Conservation (phyloP, 2,329 filamentous ascomycete species). For the Camillea tinctor region DNA sequence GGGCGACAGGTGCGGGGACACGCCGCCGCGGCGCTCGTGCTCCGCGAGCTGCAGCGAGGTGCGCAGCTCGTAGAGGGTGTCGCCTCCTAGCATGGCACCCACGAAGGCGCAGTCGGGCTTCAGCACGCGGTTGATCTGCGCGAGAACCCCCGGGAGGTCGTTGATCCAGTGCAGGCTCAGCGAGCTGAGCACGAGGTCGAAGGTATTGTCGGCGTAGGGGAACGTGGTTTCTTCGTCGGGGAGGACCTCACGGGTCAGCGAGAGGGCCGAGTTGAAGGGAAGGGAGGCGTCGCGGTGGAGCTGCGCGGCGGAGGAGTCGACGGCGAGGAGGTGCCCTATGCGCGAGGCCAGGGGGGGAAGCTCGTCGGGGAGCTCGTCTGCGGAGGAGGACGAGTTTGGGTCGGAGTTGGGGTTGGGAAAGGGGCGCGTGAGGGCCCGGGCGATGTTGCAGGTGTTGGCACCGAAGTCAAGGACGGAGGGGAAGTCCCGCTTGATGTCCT, state of each 20-base stretch:
- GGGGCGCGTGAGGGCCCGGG: conserved; percentile 71
- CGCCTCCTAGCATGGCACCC: conserved; percentile 93
- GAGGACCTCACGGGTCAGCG: conserved; percentile 74
- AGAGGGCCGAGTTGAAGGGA: conserved; percentile 71
- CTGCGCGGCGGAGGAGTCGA: conserved; percentile 75
- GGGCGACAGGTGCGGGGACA: conserved; percentile 87
- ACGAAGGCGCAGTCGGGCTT: conserved; percentile 92
- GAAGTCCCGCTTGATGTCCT: conserved; percentile 86
- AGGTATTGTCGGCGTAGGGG: conserved; percentile 72
- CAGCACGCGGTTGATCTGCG: conserved; percentile 80
- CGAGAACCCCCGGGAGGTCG: conserved; percentile 80
- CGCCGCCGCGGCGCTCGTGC: conserved; percentile 84
- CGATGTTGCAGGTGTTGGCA: conserved; percentile 93
- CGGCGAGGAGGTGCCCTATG: conserved; percentile 73
- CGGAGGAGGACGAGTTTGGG: conserved; percentile 37
- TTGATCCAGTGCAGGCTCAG: conserved; percentile 97
- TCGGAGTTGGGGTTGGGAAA: conserved; percentile 61
- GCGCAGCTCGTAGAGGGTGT: conserved; percentile 89
- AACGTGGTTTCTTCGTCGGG: conserved; percentile 69
- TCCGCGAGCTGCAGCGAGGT: conserved; percentile 92
- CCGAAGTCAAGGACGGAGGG: conserved; percentile 85
- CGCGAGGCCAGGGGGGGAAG: conserved; percentile 67
- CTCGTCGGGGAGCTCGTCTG: conserved; percentile 42
- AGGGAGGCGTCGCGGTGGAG: conserved; percentile 76
- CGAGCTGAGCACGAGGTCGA: conserved; percentile 88